Base-by-base conservation (phyloP, 495 filamentous ascomycete species). In the Niebla homalea region DNA sequence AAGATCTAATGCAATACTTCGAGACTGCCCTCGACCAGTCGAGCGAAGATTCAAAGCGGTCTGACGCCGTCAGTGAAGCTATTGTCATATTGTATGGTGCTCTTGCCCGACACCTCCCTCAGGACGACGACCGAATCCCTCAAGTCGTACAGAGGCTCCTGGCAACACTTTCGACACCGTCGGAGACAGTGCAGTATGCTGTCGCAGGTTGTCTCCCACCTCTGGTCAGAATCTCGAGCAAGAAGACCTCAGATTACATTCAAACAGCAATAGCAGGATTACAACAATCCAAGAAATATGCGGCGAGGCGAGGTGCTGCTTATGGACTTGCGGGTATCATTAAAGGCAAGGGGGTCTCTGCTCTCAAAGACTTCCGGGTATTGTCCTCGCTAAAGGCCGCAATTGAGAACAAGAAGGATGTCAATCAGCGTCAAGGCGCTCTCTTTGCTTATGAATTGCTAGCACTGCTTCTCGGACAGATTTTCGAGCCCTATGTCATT, bases 61-160 rank as follows among this genome's bases (percentile, higher is more conserved):
- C 81, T 7, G 92, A 98, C 58, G 74, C 82, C 38, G 84, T 97
- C 55, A 95, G 94, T 58, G 92, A 98, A 67, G 92, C 92, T 4
- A 88, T 98, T 22, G 87, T 98, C 53, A 89, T 98, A 49, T 81
- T 98, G 53, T 98, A 97, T 58, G 92, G 92, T 58, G 88, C 92
- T 29, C 67, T 98, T 14, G 92, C 88, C 12, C 75, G 85, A 23
- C 92, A 98, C 71, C 70, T 98, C 38, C 81, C 83, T 52, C 68
- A 79, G 2, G 86, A 88, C 6, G 92, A 98, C 61, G 66, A 76
- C 46, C 86, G 92, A 50, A 74, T 97, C 38, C 86, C 86, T 7
- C 79, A 81, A 11, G 90, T 96, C 43, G 78, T 97, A 26, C 79
- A 87, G 52, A 78, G 87, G 49, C 70, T 98, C 16, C 75, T 97